A percentile compares a stretch with the other conserved stretches of the same genome.
Evolutionary conservation across 768 basidiomycete species (phyloP).

Genomic region (Xerocomus brunneocitrinus): DNA sequence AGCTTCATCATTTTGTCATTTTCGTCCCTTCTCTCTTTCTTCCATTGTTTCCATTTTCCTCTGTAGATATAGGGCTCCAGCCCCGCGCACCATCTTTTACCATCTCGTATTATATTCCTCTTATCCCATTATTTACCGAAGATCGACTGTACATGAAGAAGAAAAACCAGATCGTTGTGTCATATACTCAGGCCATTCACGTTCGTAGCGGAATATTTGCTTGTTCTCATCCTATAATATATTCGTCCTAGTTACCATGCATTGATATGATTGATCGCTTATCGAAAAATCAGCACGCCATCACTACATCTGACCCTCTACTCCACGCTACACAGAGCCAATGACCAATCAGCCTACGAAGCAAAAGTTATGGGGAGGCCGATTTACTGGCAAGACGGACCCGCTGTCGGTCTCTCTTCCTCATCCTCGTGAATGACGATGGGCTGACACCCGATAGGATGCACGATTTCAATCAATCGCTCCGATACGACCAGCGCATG

Average conservation of each 20-base stretch:
- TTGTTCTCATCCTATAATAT: constrained; percentile 3
- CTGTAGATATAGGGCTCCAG: constrained; percentile 10
- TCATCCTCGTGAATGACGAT: background rate
- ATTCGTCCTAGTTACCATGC: background rate
- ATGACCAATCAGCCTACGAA: constrained; percentile 45
- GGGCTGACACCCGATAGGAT: constrained; percentile 49
- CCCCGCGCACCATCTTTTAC: constrained; percentile 11
- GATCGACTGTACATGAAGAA: constrained; percentile 10
- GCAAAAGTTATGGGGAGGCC: constrained; percentile 84
- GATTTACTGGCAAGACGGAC: constrained; percentile 87
- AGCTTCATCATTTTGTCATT: background rate
- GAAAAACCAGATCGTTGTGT: constrained; percentile 2
- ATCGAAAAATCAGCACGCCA: background rate
- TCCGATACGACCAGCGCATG: constrained; percentile 94
- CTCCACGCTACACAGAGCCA: background rate
- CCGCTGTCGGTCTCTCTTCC: constrained; percentile 29
- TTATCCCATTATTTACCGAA: background rate
- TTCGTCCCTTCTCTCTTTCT: too few relatives aligned
- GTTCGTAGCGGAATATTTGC: background rate
- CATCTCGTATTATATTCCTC: constrained; percentile 2
- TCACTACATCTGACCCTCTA: too few relatives aligned
- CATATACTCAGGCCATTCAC: constrained; percentile 6
- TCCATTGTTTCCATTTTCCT: background rate
- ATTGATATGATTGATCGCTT: too few relatives aligned
- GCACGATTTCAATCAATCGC: constrained; percentile 96